These are phyloP conservation scores for Potentilla sterilis DNA, from an alignment of 306 rosid species.

Conservation along the genomic window DNA sequence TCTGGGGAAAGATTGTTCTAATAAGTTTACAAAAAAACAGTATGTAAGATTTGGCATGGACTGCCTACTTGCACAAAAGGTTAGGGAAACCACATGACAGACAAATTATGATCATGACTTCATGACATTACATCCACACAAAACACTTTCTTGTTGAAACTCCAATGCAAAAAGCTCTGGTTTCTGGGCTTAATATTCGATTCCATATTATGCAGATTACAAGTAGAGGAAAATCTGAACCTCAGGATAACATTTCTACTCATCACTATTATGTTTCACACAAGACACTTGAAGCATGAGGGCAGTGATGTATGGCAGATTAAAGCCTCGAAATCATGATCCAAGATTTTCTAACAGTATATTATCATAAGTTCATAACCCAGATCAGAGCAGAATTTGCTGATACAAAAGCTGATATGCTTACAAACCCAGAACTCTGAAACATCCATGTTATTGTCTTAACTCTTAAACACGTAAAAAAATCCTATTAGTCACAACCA, in stretches of 20 bases:
- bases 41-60: constrained; percentile 7
- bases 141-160: not conserved
- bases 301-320: not conserved
- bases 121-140: not conserved
- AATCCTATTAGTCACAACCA: constrained; percentile 7
- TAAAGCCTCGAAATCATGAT: not conserved
- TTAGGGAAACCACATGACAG: not conserved
- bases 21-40: not conserved
- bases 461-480: constrained; percentile 12
- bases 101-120: not conserved
- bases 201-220: not conserved
- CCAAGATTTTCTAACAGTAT: not conserved
- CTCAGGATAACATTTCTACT: not conserved
- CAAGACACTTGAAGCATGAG: not conserved
- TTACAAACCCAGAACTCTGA: not conserved
- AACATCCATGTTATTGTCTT: not conserved
- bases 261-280: not conserved
- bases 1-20: not conserved
- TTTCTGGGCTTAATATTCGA: not conserved
- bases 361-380: not conserved
- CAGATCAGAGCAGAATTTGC: not conserved
- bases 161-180: not conserved
- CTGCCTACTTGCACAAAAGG: constrained; percentile 4
- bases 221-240: not conserved
- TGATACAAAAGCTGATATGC: not conserved